Base-by-base conservation (phyloP, 495 filamentous ascomycete species). In the Trichoderma erinaceum region DNA sequence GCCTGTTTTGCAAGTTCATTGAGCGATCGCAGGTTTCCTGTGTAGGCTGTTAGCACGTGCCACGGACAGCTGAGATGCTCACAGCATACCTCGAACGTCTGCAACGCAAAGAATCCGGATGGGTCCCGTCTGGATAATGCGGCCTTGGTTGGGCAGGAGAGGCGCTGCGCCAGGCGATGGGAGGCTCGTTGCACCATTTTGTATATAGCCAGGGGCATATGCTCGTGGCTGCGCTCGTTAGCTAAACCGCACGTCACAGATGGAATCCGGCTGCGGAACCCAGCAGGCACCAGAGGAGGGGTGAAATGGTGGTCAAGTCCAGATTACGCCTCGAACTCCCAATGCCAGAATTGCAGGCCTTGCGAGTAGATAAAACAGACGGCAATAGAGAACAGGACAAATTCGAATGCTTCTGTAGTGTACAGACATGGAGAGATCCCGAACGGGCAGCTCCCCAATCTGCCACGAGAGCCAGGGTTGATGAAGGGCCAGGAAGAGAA, bases 1-100 rank as follows among this genome's bases (percentile, higher is more conserved):
- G 96, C 95, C 74, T 93, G 88, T 76, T 89, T 93, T 68, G 96
- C 96, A 66, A 98, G 87, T 50, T 98, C 93, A 81, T 99, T 99
- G 72, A 99, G 83, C 69, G 95, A 97, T 78, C 88, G 88, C 66
- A 99, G 84, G 76, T 97, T 97, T 75, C 96, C 95, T 99, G 69
- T 38, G 15, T 65, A 12, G 64, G 52, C n/a, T 66, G 11, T 70
- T 65, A 72, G 71, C 69, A 77, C 58, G 8, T 48, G 50, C 25
- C 21, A 43, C 18, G 23, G 13, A 21, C 11, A 12, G 38, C 8
- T 52, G 48, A 61, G 10, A 38, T 43, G n/a, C 16, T 23, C 15
- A 12, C 35, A 41, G 52, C 10, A 66, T 41, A 97, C 95, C 96
- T 90, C 96, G 86, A 71, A 99, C 94, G 80, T 99, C 96, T 25